Percentiles rank a stretch among this genome's conserved stretches.
These are phyloP conservation scores for Plasmodium relictum DNA, from an alignment of 169 alveolate species.

Conservation along the genomic window DNA sequence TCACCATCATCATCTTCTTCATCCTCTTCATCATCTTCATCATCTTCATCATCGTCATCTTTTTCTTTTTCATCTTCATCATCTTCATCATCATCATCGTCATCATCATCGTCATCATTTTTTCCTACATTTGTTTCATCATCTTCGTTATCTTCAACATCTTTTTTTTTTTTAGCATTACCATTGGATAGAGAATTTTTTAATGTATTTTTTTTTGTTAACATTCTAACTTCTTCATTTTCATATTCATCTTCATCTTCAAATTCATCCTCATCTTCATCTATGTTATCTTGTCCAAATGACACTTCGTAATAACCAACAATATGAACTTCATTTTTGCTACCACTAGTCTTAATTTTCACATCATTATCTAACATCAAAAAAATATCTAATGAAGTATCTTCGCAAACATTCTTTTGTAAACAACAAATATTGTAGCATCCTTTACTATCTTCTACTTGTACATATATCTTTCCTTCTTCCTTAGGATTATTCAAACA, in stretches of 20 bases:
- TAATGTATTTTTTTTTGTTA: constrained; percentile 78
- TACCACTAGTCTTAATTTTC: constrained; percentile 89
- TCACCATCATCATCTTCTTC: constrained; percentile 68
- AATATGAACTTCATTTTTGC: constrained; percentile 91
- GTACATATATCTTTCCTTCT: constrained; percentile 89
- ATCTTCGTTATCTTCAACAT: constrained; percentile 29
- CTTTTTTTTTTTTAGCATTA: constrained; percentile 33
- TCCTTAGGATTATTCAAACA: constrained; percentile 91
- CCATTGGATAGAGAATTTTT: constrained; percentile 55
- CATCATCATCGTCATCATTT: constrained; percentile 30
- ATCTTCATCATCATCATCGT: constrained; percentile 40
- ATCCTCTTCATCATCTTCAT: constrained; percentile 80
- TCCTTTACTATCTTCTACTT: constrained; percentile 88
- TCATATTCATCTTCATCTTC: constrained; percentile 85
- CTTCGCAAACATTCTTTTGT: constrained; percentile 91
- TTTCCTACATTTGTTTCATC: constrained; percentile 72
- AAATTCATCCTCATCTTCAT: constrained; percentile 86
- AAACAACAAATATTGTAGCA: constrained; percentile 89
- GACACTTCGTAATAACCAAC: constrained; percentile 93
- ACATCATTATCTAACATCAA: constrained; percentile 88
- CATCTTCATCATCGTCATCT: constrained; percentile 79
- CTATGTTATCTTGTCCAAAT: constrained; percentile 89
- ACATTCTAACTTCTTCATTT: constrained; percentile 86
- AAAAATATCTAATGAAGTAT: constrained; percentile 90
- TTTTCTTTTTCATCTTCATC: constrained; percentile 50